A percentile compares a stretch with the other conserved stretches of the same genome.
Evolutionary conservation across 495 filamentous ascomycete genomes (phyloP).

Genomic region (Ascodesmis nigricans): DNA sequence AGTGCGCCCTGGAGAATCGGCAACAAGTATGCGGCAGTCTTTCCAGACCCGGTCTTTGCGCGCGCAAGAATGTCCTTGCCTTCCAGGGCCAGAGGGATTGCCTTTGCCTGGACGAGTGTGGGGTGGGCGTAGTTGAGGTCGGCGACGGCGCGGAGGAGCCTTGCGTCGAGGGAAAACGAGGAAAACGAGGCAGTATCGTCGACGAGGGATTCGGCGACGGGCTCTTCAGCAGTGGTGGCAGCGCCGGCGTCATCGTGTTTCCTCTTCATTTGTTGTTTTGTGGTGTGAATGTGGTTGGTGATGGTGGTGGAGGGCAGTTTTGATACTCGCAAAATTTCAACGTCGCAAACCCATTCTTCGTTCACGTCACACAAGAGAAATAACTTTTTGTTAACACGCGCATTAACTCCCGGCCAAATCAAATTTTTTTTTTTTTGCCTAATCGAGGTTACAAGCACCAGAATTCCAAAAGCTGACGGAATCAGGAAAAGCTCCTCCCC

Average conservation of each 20-base stretch:
- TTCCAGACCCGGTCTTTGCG: conserved; percentile 82
- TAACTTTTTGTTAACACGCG: no score
- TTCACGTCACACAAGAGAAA: no score
- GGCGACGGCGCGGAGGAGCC: conserved; percentile 66
- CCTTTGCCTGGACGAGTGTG: conserved; percentile 64
- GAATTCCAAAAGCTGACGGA: no score
- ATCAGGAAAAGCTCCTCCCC: no score
- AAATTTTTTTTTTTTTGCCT: no score
- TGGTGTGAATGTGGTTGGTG: no score
- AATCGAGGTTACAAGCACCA: no score
- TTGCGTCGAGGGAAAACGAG: conserved; percentile 51
- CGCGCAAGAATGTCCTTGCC: conserved; percentile 78
- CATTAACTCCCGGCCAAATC: no score
- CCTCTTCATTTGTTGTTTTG: conserved; percentile 11
- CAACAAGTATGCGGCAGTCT: conserved; percentile 92
- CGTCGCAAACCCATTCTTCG: no score
- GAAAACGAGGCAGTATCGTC: conserved; percentile 26
- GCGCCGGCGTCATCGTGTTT: conserved; percentile 7
- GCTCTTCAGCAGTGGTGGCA: background rate
- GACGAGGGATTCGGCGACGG: conserved; percentile 4
- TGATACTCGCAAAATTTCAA: no score
- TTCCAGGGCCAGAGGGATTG: conserved; percentile 73
- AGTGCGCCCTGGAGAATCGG: conserved; percentile 67
- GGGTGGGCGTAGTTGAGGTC: conserved; percentile 66
- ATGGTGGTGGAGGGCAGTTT: no score